Percentiles rank a stretch among this genome's conserved stretches.
These are phyloP conservation scores for Gracilariopsis chorda DNA, from an alignment of 23 red algal genomes.

Conservation along the genomic window DNA sequence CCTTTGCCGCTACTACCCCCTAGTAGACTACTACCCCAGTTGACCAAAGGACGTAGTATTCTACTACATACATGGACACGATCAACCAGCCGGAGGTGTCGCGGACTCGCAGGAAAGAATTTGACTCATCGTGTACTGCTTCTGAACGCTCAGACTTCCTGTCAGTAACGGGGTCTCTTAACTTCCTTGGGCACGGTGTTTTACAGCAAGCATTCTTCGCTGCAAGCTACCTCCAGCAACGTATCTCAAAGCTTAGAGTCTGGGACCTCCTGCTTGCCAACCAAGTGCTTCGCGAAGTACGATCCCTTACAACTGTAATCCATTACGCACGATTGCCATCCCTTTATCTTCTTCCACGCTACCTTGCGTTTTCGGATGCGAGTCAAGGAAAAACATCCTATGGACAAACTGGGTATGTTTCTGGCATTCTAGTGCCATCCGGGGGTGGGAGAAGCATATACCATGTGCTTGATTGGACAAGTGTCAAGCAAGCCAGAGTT, in stretches of 20 bases:
- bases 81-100: background rate
- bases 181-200: conserved; percentile 23
- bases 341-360: background rate
- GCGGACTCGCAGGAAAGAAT: background rate
- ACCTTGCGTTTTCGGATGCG: conserved; percentile 46
- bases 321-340: background rate
- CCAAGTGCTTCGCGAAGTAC: background rate
- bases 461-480: conserved; percentile 20
- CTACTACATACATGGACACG: too few relatives aligned
- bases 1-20: too few relatives aligned
- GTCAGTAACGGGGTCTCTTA: background rate
- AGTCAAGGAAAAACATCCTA: conserved; percentile 32
- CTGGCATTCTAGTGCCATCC: background rate
- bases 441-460: background rate
- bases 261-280: conserved; percentile 14
- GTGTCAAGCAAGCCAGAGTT: background rate
- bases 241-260: background rate
- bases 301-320: background rate
- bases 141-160: background rate
- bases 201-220: conserved; percentile 33
- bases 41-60: too few relatives aligned
- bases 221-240: conserved; percentile 27
- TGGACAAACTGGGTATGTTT: conserved; percentile 31
- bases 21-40: too few relatives aligned
- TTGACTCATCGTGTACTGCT: background rate